These are phyloP conservation scores for Microsporum audouinii DNA, from an alignment of 2,329 filamentous ascomycete species.

Conservation along the genomic window DNA sequence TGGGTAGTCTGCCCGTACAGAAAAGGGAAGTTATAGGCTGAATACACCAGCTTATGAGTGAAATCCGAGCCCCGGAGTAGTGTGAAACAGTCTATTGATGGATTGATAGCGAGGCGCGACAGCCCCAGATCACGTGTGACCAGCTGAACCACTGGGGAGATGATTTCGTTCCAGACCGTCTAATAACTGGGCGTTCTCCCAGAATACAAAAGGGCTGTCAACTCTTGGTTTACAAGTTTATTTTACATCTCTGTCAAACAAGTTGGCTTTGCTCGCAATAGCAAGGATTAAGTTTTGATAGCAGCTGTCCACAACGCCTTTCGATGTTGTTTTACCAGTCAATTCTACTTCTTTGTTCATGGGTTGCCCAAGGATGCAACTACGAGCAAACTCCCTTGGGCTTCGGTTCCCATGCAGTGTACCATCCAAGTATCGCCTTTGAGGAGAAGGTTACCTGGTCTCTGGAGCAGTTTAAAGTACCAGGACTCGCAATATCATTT, in stretches of 20 bases:
- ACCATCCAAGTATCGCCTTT: constrained; percentile 1
- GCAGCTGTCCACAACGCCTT: neutral
- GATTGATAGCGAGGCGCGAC: neutral
- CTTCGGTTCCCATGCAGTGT: neutral
- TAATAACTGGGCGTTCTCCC: neutral
- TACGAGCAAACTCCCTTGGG: constrained; percentile 1
- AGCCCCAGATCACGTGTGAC: neutral
- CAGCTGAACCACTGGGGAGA: neutral
- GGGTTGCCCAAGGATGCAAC: constrained; percentile 5
- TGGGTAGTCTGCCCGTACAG: neutral
- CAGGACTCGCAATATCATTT: constrained; percentile 5
- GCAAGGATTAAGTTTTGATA: too few relatives aligned
- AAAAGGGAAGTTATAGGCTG: neutral
- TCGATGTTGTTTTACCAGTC: constrained; percentile 7
- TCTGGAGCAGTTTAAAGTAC: constrained; percentile 7
- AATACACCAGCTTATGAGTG: neutral
- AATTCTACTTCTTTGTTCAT: constrained; percentile 5
- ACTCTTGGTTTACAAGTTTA: too few relatives aligned
- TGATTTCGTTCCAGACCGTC: neutral
- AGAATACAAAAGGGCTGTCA: neutral
- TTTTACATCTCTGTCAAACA: neutral
- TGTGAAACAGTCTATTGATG: neutral
- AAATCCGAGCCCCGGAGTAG: neutral
- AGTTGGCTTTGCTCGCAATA: neutral
- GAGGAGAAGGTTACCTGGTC: constrained; percentile 9